A percentile compares a stretch with the other conserved stretches of the same genome.
These are phyloP conservation scores for Cyclaneusma minus DNA, from an alignment of 2,329 filamentous ascomycete genomes.

Conservation along the genomic window DNA sequence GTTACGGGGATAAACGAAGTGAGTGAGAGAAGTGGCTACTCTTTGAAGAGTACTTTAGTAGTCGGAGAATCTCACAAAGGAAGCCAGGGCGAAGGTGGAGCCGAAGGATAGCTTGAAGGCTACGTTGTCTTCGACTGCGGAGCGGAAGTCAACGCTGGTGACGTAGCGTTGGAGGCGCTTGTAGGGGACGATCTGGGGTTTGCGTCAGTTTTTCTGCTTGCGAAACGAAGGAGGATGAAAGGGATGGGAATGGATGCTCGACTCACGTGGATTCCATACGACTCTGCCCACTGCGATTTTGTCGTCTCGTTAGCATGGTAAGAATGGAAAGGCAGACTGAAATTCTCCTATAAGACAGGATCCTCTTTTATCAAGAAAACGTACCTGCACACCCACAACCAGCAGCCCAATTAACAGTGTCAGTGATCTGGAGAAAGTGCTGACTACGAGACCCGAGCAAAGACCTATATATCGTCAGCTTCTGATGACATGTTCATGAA, in stretches of 20 bases:
- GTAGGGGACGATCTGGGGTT: slow-evolving; percentile 23
- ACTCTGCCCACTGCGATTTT: slow-evolving; percentile 28
- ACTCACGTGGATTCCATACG: slow-evolving; percentile 30
- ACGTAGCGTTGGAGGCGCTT: slow-evolving; percentile 30
- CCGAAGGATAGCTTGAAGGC: slow-evolving; percentile 41
- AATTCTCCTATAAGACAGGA: slow-evolving; percentile 1
- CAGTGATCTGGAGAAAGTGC: slow-evolving; percentile 55
- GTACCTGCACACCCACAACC: slow-evolving; percentile 47
- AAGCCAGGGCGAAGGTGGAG: slow-evolving; percentile 56
- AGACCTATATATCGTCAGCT: slow-evolving; percentile 34
- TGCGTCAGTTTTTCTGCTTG: slow-evolving; percentile 19
- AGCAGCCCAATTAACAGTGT: slow-evolving; percentile 51
- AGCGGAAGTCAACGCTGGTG: slow-evolving; percentile 29
- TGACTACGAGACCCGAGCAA: slow-evolving; percentile 46
- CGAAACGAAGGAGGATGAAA: no score
- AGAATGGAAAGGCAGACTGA: no score
- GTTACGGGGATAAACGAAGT: no score
- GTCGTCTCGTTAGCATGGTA: no score
- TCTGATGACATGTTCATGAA: no score
- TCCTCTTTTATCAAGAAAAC: slow-evolving; percentile 11
- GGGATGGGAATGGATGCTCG: not conserved
- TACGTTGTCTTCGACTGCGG: slow-evolving; percentile 19
- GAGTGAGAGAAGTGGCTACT: no score
- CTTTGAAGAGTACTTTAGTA: no score
- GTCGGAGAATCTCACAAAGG: slow-evolving; percentile 45